Conservation (phyloP, 225 moss, liverwort and hornwort species). For the Asterella californica region DNA sequence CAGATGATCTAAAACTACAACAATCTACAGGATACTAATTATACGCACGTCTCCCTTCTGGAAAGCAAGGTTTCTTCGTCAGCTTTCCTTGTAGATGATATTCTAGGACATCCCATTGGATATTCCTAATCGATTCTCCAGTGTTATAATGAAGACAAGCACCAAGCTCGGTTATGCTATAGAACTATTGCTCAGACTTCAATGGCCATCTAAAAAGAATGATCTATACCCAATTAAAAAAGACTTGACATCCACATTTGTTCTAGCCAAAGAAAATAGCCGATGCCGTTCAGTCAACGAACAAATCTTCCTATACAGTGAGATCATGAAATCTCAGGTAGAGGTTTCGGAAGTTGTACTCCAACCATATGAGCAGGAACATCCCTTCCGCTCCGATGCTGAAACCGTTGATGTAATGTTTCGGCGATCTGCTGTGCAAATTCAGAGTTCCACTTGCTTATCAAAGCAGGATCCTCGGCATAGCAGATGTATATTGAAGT, state of each 20-base stretch:
- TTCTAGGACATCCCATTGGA: not conserved
- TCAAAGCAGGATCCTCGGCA: constrained; percentile 45
- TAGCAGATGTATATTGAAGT: constrained; percentile 54
- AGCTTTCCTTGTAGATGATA: not conserved
- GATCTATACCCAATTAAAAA: not conserved
- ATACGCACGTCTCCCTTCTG: not conserved
- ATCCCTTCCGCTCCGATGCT: constrained; percentile 49
- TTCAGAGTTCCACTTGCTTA: constrained; percentile 45
- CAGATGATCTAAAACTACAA: not conserved
- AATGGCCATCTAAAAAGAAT: not conserved
- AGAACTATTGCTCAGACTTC: not conserved
- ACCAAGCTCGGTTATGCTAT: not conserved
- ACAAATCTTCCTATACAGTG: not conserved
- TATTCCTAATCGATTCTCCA: not conserved
- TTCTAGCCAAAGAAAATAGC: not conserved
- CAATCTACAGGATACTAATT: not conserved
- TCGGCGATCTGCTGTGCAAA: constrained; percentile 52
- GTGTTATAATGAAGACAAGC: not conserved
- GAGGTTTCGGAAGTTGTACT: constrained; percentile 43
- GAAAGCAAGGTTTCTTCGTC: not conserved
- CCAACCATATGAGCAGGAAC: constrained; percentile 51
- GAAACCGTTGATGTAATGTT: constrained; percentile 43
- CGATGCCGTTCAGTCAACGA: not conserved
- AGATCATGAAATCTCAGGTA: constrained; percentile 36
- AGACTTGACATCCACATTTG: not conserved